Evolutionary conservation across 805 yeast species (phyloP).

Genomic region (Saccharomycopsis fibuligera): DNA sequence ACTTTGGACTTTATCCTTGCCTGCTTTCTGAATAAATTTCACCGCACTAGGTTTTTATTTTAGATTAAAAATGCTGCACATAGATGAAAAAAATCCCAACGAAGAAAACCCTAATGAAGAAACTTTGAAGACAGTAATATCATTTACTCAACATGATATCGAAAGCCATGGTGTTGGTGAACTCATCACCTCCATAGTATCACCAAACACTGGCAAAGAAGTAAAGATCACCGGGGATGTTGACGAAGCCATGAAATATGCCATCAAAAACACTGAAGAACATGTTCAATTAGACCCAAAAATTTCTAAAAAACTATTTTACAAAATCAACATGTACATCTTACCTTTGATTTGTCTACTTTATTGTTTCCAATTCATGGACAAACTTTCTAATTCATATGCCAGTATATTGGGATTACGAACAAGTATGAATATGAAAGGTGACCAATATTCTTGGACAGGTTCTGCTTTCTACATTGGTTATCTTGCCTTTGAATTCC

Average conservation of each 20-base stretch:
- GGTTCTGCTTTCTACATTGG: constrained; percentile 62
- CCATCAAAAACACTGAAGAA: constrained; percentile 21
- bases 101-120: too few relatives aligned
- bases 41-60: too few relatives aligned
- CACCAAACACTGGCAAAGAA: constrained; percentile 26
- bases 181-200: constrained; percentile 22
- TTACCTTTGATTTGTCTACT: constrained; percentile 33
- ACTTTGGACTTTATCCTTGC: too few relatives aligned
- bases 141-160: too few relatives aligned
- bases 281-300: too few relatives aligned
- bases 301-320: constrained; percentile 29
- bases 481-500: constrained; percentile 50
- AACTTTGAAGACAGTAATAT: neutral
- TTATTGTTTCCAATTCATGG: constrained; percentile 35
- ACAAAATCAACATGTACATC: constrained; percentile 34
- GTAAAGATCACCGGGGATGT: constrained; percentile 22
- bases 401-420: constrained; percentile 43
- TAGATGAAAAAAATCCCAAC: too few relatives aligned
- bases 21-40: too few relatives aligned
- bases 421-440: constrained; percentile 39
- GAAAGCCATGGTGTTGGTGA: neutral
- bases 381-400: constrained; percentile 37
- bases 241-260: constrained; percentile 5
- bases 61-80: too few relatives aligned
- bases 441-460: constrained; percentile 43